phyloP scores from a whole-genome alignment of 805 yeast species.

The Monosporozyma siamensis region DNA sequence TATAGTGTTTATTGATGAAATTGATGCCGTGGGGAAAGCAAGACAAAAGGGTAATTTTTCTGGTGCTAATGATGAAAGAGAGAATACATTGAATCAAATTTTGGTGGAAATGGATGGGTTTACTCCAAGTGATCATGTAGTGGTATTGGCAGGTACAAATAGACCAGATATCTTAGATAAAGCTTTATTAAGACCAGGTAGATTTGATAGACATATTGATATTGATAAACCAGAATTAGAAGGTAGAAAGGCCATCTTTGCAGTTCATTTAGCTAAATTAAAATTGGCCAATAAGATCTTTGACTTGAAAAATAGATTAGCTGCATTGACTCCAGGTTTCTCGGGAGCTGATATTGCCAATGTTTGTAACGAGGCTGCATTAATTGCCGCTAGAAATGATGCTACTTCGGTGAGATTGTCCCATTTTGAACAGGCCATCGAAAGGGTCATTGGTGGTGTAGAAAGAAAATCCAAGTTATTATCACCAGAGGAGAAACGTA shows the following conservation, averaged over 20 bases:
- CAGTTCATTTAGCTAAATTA: constrained; percentile 72
- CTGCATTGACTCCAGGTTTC: constrained; percentile 96
- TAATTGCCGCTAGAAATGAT: constrained; percentile 85
- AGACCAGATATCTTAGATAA: constrained; percentile 88
- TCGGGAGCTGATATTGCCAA: constrained; percentile 98
- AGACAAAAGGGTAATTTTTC: constrained; percentile 59
- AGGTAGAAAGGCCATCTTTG: constrained; percentile 88
- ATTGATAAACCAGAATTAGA: constrained; percentile 91
- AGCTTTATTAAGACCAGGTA: constrained; percentile 93
- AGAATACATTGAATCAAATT: constrained; percentile 88
- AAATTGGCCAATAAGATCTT: constrained; percentile 46
- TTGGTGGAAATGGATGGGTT: constrained; percentile 99
- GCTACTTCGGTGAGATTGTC: constrained; percentile 57
- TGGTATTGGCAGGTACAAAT: constrained; percentile 95
- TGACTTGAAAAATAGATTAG: constrained; percentile 70
- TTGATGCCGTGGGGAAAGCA: constrained; percentile 98
- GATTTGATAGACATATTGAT: constrained; percentile 88
- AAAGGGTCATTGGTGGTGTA: constrained; percentile 92
- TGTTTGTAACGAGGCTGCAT: constrained; percentile 93
- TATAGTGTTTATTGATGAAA: constrained; percentile 95
- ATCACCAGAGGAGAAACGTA: constrained; percentile 74
- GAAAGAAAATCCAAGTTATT: constrained; percentile 82
- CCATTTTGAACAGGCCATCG: constrained; percentile 94
- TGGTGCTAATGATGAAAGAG: constrained; percentile 94
- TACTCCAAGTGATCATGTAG: constrained; percentile 81